Evolutionary conservation across 176 grass and related monocot genomes (phyloP).

Genomic region (Oryza rufipogon): DNA sequence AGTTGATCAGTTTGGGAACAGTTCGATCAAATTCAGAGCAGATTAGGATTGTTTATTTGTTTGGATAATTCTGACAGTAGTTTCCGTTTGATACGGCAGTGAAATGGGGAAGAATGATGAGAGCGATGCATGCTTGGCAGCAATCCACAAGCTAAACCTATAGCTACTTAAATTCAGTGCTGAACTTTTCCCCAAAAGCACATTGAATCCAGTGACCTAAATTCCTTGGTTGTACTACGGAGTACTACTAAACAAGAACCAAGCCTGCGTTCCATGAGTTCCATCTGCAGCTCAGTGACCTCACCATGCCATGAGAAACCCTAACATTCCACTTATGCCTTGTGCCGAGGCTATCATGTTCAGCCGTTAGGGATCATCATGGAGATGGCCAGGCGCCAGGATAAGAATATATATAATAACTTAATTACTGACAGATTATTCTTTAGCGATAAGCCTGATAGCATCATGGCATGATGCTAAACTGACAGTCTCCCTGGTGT

Average conservation of each 20-base stretch:
- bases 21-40: neutral
- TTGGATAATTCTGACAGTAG: neutral
- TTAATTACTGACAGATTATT: constrained; percentile 35
- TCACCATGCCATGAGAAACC: constrained; percentile 48
- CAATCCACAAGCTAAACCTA: constrained; percentile 55
- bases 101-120: constrained; percentile 44
- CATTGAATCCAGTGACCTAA: constrained; percentile 41
- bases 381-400: constrained; percentile 29
- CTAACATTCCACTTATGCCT: constrained; percentile 46
- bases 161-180: constrained; percentile 63
- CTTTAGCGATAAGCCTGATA: constrained; percentile 30
- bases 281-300: constrained; percentile 29
- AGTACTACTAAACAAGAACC: constrained; percentile 28
- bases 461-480: constrained; percentile 26
- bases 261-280: constrained; percentile 25
- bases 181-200: constrained; percentile 52
- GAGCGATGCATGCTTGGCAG: constrained; percentile 53
- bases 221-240: constrained; percentile 22
- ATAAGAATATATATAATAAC: constrained; percentile 24
- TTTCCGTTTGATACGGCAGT: neutral
- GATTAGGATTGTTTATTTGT: neutral
- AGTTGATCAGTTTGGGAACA: neutral
- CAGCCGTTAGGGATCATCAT: constrained; percentile 56
- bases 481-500: neutral
- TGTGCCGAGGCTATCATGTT: constrained; percentile 42